phyloP scores from a whole-genome alignment of 192 early-diverging fungal genomes.

The Gaertneriomyces sp. region DNA sequence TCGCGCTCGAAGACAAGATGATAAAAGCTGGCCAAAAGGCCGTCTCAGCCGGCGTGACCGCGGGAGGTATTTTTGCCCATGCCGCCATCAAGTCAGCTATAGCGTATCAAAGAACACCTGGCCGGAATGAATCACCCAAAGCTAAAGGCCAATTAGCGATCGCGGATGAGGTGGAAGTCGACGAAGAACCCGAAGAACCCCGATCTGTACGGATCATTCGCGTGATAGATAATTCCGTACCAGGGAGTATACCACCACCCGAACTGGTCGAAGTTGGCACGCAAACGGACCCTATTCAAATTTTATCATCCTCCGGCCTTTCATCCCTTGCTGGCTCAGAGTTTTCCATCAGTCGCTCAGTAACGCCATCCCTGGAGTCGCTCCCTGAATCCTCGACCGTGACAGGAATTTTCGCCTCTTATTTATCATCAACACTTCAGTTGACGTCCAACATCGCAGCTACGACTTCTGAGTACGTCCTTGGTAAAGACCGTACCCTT shows the following conservation, averaged over 20 bases:
- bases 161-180: background rate
- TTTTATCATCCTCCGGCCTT: background rate
- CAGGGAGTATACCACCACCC: conserved; percentile 4
- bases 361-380: background rate
- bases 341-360: background rate
- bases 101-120: conserved; percentile 28
- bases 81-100: conserved; percentile 38
- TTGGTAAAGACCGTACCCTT: conserved; percentile 25
- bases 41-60: conserved; percentile 28
- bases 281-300: background rate
- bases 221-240: background rate
- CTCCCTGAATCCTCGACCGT: background rate
- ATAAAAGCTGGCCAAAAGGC: conserved; percentile 27
- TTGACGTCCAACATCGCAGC: conserved; percentile 17
- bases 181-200: background rate
- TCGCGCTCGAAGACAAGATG: conserved; percentile 34
- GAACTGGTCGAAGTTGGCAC: conserved; percentile 9
- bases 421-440: conserved; percentile 10
- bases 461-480: conserved; percentile 8
- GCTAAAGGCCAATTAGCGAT: background rate
- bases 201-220: conserved; percentile 4
- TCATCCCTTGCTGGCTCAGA: background rate
- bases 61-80: conserved; percentile 35
- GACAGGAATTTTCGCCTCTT: conserved; percentile 1
- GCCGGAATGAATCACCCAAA: background rate